Conservation (phyloP, 1,139 yeast genomes). For the Pichia sp. region DNA sequence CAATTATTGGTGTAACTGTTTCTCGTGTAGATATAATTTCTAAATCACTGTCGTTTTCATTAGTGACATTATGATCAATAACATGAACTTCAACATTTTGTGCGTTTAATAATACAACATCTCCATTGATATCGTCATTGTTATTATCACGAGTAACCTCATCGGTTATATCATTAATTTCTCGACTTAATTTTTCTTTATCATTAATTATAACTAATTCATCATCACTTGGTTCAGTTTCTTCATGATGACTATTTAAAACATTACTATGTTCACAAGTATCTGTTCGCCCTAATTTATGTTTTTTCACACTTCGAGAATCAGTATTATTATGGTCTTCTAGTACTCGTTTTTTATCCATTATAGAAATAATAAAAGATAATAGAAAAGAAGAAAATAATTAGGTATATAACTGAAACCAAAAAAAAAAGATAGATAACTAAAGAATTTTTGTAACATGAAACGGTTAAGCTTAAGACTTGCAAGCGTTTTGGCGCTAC, state of each 20-base stretch:
- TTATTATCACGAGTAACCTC: too few species aligned
- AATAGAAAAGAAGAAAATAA: too few species aligned
- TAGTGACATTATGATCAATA: neutral
- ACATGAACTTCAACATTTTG: neutral
- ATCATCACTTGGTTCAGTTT: neutral
- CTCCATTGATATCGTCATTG: too few species aligned
- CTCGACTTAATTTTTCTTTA: too few species aligned
- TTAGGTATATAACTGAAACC: too few species aligned
- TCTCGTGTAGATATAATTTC: constrained; percentile 5
- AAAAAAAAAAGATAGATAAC: too few species aligned
- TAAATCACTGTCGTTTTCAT: neutral
- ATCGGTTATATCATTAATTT: too few species aligned
- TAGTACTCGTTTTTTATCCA: neutral
- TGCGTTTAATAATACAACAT: neutral
- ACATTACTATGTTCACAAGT: too few species aligned
- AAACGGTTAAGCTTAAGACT: too few species aligned
- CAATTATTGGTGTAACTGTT: neutral
- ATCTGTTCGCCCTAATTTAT: neutral
- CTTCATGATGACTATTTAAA: neutral
- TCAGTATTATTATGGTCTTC: neutral
- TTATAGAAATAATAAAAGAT: neutral
- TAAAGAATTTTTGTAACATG: too few species aligned
- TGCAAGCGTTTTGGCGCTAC: too few species aligned
- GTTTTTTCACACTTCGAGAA: neutral
- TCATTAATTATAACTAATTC: neutral